These are phyloP conservation scores for Malus orientalis DNA, from an alignment of 306 rosid species.

Conservation along the genomic window DNA sequence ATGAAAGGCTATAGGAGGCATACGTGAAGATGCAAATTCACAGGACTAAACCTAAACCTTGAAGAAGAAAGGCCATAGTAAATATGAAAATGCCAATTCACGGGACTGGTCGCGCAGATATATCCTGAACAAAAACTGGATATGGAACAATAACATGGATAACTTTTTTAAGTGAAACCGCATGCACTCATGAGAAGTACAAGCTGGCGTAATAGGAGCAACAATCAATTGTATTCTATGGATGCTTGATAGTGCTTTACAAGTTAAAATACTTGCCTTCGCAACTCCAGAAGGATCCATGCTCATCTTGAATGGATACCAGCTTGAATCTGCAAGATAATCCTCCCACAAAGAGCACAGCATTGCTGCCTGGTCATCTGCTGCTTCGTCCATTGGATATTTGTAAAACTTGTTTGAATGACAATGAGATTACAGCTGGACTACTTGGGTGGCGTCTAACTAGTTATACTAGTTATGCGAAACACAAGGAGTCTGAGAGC, in stretches of 20 bases:
- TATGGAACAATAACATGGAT: not conserved
- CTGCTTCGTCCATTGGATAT: conserved; percentile 14
- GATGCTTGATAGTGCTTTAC: not conserved
- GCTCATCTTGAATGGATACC: conserved; percentile 47
- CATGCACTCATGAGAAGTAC: not conserved
- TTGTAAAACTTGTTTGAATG: no score
- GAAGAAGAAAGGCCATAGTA: no score
- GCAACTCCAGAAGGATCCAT: conserved; percentile 6
- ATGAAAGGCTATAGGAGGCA: not conserved
- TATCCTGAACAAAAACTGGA: not conserved
- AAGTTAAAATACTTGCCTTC: conserved; percentile 8
- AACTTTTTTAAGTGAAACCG: not conserved
- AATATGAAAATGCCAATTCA: not conserved
- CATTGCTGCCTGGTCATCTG: conserved; percentile 14
- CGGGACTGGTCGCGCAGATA: not conserved
- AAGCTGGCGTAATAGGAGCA: not conserved
- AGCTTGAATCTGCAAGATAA: conserved; percentile 41
- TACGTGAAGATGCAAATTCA: no score
- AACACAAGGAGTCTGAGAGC: no score
- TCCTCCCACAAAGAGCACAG: conserved; percentile 45
- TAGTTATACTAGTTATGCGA: no score
- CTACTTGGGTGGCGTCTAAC: no score
- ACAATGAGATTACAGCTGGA: no score
- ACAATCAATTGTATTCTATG: not conserved
- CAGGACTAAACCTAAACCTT: no score